phyloP scores from a whole-genome alignment of 805 yeast species.

The Metschnikowia bowlesiae region DNA sequence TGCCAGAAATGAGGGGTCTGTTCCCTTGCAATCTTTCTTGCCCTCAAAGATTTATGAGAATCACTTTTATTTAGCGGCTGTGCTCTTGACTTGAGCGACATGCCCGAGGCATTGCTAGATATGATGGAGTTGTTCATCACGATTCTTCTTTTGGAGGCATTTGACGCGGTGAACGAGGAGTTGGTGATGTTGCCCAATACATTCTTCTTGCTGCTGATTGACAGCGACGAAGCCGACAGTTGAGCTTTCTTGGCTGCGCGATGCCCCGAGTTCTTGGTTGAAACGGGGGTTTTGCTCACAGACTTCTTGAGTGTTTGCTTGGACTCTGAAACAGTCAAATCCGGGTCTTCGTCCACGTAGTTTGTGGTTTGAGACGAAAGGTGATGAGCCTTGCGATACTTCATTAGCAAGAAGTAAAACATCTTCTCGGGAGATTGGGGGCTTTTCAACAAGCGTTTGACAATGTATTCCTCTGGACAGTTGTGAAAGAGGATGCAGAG shows the following conservation, averaged over 20 bases:
- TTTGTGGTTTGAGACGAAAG: conserved; percentile 35
- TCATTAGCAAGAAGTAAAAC: conserved; percentile 67
- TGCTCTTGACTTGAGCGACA: conserved; percentile 9
- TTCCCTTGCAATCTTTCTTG: conserved; percentile 12
- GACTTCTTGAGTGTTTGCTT: conserved; percentile 32
- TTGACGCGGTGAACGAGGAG: conserved; percentile 35
- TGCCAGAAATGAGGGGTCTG: conserved; percentile 16
- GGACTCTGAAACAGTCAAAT: conserved; percentile 20
- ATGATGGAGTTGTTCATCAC: conserved; percentile 22
- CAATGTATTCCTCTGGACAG: conserved; percentile 50
- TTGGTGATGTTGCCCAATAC: conserved; percentile 34
- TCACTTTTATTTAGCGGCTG: conserved; percentile 9
- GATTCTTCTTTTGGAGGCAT: conserved; percentile 33
- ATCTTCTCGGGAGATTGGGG: conserved; percentile 73
- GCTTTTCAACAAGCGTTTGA: conserved; percentile 48
- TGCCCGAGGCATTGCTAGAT: conserved; percentile 21
- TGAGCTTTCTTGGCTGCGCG: conserved; percentile 18
- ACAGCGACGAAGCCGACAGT: conserved; percentile 20
- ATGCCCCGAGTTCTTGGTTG: conserved; percentile 20
- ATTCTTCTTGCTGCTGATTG: conserved; percentile 18
- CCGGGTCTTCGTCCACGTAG: conserved; percentile 25
- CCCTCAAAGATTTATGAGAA: conserved; percentile 10
- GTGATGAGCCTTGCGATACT: conserved; percentile 58
- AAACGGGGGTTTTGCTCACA: conserved; percentile 39
- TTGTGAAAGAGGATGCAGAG: conserved; percentile 81